Evolutionary conservation across 2,329 filamentous ascomycete species (phyloP), one percentile per base, ranked within the genome.

Genomic region (Parafenestella ontariensis): DNA sequence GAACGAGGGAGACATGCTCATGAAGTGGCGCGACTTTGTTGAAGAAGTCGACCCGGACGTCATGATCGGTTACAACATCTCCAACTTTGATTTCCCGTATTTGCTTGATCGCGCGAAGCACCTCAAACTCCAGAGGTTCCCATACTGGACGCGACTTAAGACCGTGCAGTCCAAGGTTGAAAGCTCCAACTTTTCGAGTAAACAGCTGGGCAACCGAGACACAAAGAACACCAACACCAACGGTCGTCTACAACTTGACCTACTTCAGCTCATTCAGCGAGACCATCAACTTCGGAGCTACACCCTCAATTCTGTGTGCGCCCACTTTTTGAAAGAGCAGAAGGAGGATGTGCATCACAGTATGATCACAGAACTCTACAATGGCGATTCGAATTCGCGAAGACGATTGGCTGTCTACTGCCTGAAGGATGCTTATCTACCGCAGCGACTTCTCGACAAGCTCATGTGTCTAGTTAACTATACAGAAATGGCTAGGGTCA

Each of bases 401-500:
- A 87, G 96, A 67, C 88, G 95, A 77, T 79, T 99, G 44, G 95
- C 95, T 1, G 86, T 99, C 1, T 99, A 99, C 80, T 99, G 95
- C 78, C 78, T 99, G 62, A 99, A 99, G 77, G 96, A 99, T 79
- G 95, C 95, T 0, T 99, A 96, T 69, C 82, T 99, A 3, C 95
- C 95, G 1, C 93, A 98, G 71, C 82, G 96, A 55, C 78, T 99
- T 46, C 93, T 99, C 88, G 95, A 99, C 72, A 99, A 99, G 76
- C 82, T 99, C 23, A 98, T 96, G 72, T 98, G 95, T 77, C 82
- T 99, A n/a, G 90, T 96, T 77, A 99, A 99, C 74, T 98, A 98
- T 71, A 98, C 95, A 0, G 95, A 99, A 78, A 99, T 99, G 95
- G 94, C 95, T 53, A 95, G 95, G 86, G 95, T 99, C 77, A 99